Percentiles rank a stretch among this genome's conserved stretches.
phyloP scores from a whole-genome alignment of 768 basidiomycete species.

The Kockovaella imperatae region DNA sequence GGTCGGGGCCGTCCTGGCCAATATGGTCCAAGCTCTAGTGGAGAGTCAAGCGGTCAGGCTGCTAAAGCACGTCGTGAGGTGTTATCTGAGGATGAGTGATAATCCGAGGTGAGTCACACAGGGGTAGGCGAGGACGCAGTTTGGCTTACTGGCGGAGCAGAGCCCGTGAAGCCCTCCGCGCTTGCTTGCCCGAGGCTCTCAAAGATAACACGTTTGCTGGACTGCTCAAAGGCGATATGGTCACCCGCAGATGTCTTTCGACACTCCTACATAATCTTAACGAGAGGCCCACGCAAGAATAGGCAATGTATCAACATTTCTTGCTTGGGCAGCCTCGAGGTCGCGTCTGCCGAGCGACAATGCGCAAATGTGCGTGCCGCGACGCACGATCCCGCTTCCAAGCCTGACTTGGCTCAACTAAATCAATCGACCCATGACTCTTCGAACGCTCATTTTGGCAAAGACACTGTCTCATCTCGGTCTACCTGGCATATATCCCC shows the following conservation, averaged over 20 bases:
- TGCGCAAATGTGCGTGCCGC: too few relatives aligned
- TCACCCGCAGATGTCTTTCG: slow-evolving; percentile 54
- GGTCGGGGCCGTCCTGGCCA: slow-evolving; percentile 93
- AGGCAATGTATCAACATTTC: too few relatives aligned
- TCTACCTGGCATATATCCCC: too few relatives aligned
- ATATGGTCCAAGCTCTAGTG: slow-evolving; percentile 97
- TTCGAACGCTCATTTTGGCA: too few relatives aligned
- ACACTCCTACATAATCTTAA: slow-evolving; percentile 39
- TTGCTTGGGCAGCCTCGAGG: too few relatives aligned
- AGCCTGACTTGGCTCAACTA: too few relatives aligned
- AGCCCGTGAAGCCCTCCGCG: slow-evolving; percentile 88
- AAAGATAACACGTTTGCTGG: slow-evolving; percentile 86
- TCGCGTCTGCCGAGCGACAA: too few relatives aligned
- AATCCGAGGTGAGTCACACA: slow-evolving; percentile 66
- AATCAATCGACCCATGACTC: too few relatives aligned
- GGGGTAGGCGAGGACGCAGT: not conserved
- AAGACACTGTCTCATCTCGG: too few relatives aligned
- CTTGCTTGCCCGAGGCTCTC: slow-evolving; percentile 90
- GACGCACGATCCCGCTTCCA: too few relatives aligned
- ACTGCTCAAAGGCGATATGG: slow-evolving; percentile 95
- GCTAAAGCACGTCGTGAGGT: slow-evolving; percentile 94
- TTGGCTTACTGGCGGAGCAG: slow-evolving; percentile 46
- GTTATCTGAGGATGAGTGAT: slow-evolving; percentile 91
- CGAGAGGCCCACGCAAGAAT: too few relatives aligned
- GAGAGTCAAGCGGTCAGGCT: slow-evolving; percentile 95